Conservation (phyloP, 257 asterid genomes). For the Gynochthodes officinalis region DNA sequence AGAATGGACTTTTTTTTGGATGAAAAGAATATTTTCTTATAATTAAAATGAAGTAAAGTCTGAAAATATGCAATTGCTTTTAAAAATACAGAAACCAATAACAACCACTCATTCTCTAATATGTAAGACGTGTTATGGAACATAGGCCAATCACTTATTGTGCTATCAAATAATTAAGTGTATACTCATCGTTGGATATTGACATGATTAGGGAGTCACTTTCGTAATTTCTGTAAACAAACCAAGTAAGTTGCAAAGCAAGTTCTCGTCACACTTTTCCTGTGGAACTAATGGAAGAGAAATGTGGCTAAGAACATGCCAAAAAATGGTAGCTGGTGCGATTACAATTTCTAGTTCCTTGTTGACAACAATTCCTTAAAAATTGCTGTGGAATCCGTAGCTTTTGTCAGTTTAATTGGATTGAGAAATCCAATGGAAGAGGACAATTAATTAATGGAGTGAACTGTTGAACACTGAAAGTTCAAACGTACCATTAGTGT, state of each 20-base stretch:
- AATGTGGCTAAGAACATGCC: background rate
- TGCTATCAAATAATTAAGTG: background rate
- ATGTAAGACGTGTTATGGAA: background rate
- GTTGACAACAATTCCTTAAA: background rate
- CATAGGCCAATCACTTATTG: background rate
- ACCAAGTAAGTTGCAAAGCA: background rate
- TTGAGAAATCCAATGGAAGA: background rate
- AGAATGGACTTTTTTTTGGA: too few relatives aligned
- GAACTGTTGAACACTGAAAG: background rate
- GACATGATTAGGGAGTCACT: conserved; percentile 1
- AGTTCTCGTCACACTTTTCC: background rate
- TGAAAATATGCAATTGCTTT: too few relatives aligned
- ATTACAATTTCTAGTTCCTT: too few relatives aligned
- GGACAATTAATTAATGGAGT: background rate
- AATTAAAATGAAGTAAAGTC: too few relatives aligned
- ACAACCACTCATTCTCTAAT: background rate
- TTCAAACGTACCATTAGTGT: conserved; percentile 2
- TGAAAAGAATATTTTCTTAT: too few relatives aligned
- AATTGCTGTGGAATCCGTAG: background rate
- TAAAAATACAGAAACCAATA: too few relatives aligned
- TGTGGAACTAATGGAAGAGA: background rate
- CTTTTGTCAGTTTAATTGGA: background rate
- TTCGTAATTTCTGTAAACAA: background rate
- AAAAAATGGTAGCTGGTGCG: background rate
- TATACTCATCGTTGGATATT: background rate